Conservation (phyloP, 2,329 filamentous ascomycete genomes). For the Seiridium unicorne region DNA sequence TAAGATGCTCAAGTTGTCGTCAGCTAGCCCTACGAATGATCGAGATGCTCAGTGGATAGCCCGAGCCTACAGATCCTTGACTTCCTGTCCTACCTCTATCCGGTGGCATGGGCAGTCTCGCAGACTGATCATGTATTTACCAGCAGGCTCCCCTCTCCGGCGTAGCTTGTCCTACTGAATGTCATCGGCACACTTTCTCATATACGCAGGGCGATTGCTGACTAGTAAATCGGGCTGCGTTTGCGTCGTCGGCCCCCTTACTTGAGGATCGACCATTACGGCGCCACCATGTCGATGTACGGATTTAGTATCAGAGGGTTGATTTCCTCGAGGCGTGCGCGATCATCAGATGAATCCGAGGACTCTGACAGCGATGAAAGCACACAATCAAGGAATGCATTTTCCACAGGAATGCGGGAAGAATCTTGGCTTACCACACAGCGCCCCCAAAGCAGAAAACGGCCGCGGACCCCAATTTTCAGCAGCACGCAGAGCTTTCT, state of each 20-base stretch:
- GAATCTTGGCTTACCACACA: conserved; percentile 23
- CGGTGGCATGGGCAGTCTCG: conserved; percentile 1
- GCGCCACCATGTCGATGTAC: conserved; percentile 37
- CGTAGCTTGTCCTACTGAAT: too few relatives aligned
- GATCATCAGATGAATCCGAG: conserved; percentile 21
- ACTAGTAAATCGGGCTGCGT: not conserved
- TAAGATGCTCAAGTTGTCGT: conserved; percentile 10
- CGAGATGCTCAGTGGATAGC: not conserved
- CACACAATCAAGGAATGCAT: not conserved
- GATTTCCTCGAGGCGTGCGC: conserved; percentile 31
- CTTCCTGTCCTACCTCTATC: conserved; percentile 19
- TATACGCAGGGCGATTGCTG: too few relatives aligned
- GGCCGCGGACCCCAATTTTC: conserved; percentile 33
- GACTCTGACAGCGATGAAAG: conserved; percentile 18
- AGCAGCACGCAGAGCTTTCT: conserved; percentile 35
- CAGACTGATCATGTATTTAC: too few relatives aligned
- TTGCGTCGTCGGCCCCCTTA: conserved; percentile 22
- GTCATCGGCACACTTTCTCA: too few relatives aligned
- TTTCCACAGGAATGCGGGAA: conserved; percentile 16
- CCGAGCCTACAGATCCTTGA: not conserved
- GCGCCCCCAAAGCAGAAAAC: conserved; percentile 26
- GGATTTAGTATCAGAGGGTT: conserved; percentile 43
- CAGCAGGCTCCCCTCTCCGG: too few relatives aligned
- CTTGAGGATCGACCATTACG: conserved; percentile 13
- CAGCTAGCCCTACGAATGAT: not conserved